These are phyloP conservation scores for Coprinellus aureogranulatus DNA, from an alignment of 768 basidiomycete genomes.

Conservation along the genomic window DNA sequence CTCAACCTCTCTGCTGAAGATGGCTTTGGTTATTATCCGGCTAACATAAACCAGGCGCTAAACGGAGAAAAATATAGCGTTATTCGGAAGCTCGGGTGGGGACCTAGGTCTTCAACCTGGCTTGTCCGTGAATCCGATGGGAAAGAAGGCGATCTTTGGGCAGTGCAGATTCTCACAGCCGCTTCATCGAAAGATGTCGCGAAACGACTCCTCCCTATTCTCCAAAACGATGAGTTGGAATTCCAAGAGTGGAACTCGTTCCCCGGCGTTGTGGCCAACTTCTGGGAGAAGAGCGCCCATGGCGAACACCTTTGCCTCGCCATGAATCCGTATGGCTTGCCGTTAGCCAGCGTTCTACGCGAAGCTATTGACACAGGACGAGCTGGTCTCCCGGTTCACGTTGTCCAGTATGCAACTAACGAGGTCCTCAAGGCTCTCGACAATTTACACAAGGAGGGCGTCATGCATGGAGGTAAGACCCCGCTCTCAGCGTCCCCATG, in stretches of 20 bases:
- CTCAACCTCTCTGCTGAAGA: slow-evolving; percentile 10
- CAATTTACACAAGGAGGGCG: neutral
- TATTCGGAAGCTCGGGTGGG: slow-evolving; percentile 18
- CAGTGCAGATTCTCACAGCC: slow-evolving; percentile 15
- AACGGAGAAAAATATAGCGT: slow-evolving; percentile 12
- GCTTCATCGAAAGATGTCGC: slow-evolving; percentile 11
- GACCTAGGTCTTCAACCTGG: slow-evolving; percentile 16
- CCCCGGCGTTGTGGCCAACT: neutral
- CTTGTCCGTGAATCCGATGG: slow-evolving; percentile 7
- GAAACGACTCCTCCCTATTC: slow-evolving; percentile 12
- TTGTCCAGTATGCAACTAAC: neutral
- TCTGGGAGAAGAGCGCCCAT: neutral
- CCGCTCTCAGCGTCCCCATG: too few relatives aligned
- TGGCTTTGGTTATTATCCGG: slow-evolving; percentile 17
- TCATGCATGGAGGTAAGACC: neutral
- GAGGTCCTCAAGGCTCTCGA: neutral
- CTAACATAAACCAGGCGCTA: slow-evolving; percentile 14
- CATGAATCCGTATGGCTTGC: neutral
- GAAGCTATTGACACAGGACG: neutral
- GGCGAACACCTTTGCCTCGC: neutral
- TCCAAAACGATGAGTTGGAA: too few relatives aligned
- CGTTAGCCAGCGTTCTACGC: neutral
- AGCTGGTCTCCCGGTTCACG: neutral
- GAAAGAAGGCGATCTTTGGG: slow-evolving; percentile 5
- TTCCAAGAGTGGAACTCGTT: too few relatives aligned